A percentile compares a stretch with the other conserved stretches of the same genome.
phyloP scores from a whole-genome alignment of 2,329 filamentous ascomycete species.

The Aschersonia sp. region DNA sequence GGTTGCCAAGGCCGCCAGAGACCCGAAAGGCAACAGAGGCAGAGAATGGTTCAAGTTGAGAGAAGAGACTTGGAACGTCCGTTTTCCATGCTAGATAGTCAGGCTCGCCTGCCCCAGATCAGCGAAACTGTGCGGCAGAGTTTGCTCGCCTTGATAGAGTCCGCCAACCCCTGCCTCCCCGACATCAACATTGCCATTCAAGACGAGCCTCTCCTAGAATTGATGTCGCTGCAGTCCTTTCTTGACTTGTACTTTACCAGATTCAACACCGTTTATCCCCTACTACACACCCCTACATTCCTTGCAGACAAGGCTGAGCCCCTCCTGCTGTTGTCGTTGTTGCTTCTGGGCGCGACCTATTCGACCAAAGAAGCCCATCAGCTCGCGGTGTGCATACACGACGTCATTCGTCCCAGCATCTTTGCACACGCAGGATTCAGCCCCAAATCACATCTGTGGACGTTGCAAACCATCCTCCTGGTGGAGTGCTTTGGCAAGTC shows the following conservation, averaged over 20 bases:
- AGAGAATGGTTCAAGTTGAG: background rate
- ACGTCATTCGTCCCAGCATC: slow-evolving; percentile 43
- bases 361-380: slow-evolving; percentile 42
- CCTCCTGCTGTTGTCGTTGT: slow-evolving; percentile 35
- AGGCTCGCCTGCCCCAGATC: slow-evolving; percentile 13
- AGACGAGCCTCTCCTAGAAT: slow-evolving; percentile 34
- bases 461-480: slow-evolving; percentile 44
- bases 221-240: slow-evolving; percentile 37
- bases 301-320: slow-evolving; percentile 32
- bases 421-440: slow-evolving; percentile 42
- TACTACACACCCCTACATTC: slow-evolving; percentile 44
- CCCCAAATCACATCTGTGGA: slow-evolving; percentile 43
- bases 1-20: too few species aligned
- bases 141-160: background rate
- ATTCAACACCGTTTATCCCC: slow-evolving; percentile 45
- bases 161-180: background rate
- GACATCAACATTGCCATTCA: slow-evolving; percentile 8
- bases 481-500: slow-evolving; percentile 53
- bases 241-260: slow-evolving; percentile 43
- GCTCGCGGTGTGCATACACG: slow-evolving; percentile 46
- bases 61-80: background rate
- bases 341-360: slow-evolving; percentile 48
- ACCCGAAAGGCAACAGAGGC: too few species aligned
- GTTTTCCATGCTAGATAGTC: background rate
- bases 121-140: slow-evolving; percentile 14